Evolutionary conservation across 768 basidiomycete species (phyloP).

Genomic region (Asterophora lycoperdoides): DNA sequence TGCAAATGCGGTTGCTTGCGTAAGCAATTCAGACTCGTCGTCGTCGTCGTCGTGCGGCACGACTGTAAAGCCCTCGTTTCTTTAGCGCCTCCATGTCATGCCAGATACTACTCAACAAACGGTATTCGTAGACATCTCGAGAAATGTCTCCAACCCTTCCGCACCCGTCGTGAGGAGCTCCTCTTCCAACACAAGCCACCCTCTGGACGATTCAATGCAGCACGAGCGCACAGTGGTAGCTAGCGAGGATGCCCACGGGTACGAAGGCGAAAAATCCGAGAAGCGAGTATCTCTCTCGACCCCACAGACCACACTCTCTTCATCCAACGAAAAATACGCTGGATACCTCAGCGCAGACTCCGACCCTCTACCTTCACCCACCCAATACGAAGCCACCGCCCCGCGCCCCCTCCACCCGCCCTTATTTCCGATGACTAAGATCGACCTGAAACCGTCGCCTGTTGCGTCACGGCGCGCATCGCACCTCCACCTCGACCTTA

Average conservation of each 20-base stretch:
- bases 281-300: slow-evolving; percentile 1
- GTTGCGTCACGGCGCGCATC: slow-evolving; percentile 31
- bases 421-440: neutral
- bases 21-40: neutral
- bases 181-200: neutral
- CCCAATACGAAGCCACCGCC: slow-evolving; percentile 1
- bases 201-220: slow-evolving; percentile 9
- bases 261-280: neutral
- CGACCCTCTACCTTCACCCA: slow-evolving; percentile 14
- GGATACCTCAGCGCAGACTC: slow-evolving; percentile 2
- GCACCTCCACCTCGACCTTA: slow-evolving; percentile 48
- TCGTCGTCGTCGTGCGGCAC: neutral
- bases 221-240: slow-evolving; percentile 25
- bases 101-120: slow-evolving; percentile 7
- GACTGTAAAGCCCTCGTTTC: neutral
- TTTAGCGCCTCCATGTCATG: slow-evolving; percentile 23
- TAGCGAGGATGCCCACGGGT: slow-evolving; percentile 12
- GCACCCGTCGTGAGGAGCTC: neutral
- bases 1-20: neutral
- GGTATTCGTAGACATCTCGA: neutral
- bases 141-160: neutral
- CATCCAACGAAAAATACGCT: neutral
- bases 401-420: slow-evolving; percentile 15
- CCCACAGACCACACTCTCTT: neutral
- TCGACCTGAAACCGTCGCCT: slow-evolving; percentile 25